phyloP scores from a whole-genome alignment of 352 stramenopile species.

The Phytophthora fragariae region DNA sequence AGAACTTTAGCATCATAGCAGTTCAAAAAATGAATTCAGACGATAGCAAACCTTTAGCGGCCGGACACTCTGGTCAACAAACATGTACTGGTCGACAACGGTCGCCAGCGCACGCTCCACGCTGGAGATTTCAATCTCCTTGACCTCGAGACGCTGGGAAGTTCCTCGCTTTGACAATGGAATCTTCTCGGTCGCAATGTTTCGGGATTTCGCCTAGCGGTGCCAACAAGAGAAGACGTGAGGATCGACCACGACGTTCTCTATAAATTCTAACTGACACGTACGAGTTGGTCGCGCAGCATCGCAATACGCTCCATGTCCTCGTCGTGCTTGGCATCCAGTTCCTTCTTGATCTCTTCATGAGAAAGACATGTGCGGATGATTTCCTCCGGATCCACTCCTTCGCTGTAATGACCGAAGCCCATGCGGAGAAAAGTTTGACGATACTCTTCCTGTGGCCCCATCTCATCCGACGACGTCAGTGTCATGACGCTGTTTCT shows the following conservation, averaged over 20 bases:
- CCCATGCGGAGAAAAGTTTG: constrained; percentile 78
- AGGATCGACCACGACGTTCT: not conserved
- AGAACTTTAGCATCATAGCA: constrained; percentile 1
- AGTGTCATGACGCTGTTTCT: constrained; percentile 13
- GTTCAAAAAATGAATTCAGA: not conserved
- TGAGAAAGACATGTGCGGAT: constrained; percentile 71
- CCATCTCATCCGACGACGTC: constrained; percentile 23
- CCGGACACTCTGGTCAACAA: constrained; percentile 78
- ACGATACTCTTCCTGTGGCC: constrained; percentile 48
- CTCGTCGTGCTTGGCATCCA: constrained; percentile 72
- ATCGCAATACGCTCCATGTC: constrained; percentile 60
- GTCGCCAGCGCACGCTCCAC: constrained; percentile 68
- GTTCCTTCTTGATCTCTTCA: constrained; percentile 71
- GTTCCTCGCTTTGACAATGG: constrained; percentile 71
- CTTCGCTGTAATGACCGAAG: constrained; percentile 61
- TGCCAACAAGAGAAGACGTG: not conserved
- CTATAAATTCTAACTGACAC: constrained; percentile 1
- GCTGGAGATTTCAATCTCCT: constrained; percentile 71
- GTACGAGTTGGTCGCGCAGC: constrained; percentile 72
- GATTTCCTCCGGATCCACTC: constrained; percentile 73
- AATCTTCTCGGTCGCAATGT: constrained; percentile 55
- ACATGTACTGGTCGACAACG: constrained; percentile 87
- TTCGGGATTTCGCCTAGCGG: constrained; percentile 54
- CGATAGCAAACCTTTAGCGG: constrained; percentile 73
- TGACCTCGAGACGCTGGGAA: constrained; percentile 73